Percentiles rank a stretch among this genome's conserved stretches.
Evolutionary conservation across 768 basidiomycete species (phyloP).

Genomic region (Gelatoporia subvermispora): DNA sequence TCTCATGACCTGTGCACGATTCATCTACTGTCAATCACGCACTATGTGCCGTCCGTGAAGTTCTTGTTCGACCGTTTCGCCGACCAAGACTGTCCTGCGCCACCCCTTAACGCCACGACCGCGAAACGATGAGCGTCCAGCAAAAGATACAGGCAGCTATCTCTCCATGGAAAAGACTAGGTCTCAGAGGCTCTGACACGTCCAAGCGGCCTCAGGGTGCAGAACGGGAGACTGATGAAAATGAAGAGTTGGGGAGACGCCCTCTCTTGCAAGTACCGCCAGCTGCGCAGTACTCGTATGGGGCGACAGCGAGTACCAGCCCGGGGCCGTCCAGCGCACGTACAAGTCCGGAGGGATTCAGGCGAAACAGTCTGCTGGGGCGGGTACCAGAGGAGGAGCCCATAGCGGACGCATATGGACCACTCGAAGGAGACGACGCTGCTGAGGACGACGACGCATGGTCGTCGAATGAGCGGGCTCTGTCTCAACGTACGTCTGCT

Average conservation of each 20-base stretch:
- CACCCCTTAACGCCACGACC: no score
- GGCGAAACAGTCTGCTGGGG: conserved; percentile 20
- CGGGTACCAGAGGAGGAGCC: conserved; percentile 25
- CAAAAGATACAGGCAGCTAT: no score
- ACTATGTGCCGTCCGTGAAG: no score
- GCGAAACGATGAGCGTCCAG: no score
- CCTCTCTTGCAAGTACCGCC: not conserved
- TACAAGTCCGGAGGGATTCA: conserved; percentile 20
- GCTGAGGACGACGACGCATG: conserved; percentile 36
- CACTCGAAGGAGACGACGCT: conserved; percentile 27
- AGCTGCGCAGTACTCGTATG: conserved; percentile 2
- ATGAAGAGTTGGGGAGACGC: no score
- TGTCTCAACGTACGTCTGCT: conserved; percentile 40
- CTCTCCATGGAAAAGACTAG: no score
- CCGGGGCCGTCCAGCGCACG: conserved; percentile 9
- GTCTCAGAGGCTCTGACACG: not conserved
- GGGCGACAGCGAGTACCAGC: conserved; percentile 4
- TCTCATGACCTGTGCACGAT: no score
- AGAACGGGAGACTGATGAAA: not conserved
- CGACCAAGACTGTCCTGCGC: no score
- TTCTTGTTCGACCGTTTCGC: no score
- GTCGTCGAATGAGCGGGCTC: conserved; percentile 43
- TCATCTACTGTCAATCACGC: no score
- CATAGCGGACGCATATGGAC: conserved; percentile 3
- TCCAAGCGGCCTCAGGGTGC: conserved; percentile 1